These are phyloP conservation scores for Fomes fomentarius DNA, from an alignment of 1,284 basidiomycete species.

Conservation along the genomic window DNA sequence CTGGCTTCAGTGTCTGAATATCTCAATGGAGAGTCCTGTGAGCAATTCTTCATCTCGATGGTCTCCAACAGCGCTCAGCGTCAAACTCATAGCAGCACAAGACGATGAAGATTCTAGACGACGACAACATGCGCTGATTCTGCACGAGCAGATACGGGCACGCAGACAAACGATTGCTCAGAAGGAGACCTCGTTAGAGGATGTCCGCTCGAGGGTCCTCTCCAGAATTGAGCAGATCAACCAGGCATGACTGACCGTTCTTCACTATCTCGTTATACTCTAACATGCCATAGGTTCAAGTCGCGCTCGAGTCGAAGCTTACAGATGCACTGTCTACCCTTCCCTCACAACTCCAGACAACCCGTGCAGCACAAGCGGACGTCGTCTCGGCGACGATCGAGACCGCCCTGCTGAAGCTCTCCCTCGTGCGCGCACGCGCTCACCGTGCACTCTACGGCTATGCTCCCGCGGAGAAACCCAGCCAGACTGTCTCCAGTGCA, in stretches of 20 bases:
- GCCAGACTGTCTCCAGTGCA: conserved; percentile 36
- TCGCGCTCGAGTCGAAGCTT: conserved; percentile 36
- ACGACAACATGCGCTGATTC: not conserved
- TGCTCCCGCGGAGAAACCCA: conserved; percentile 23
- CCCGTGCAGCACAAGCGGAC: conserved; percentile 37
- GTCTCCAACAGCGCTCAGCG: too few relatives aligned
- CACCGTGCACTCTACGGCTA: conserved; percentile 44
- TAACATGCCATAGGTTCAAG: conserved; percentile 34
- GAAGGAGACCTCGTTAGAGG: not conserved
- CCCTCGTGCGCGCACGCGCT: conserved; percentile 44
- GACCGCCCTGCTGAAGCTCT: conserved; percentile 49
- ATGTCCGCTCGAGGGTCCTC: not conserved
- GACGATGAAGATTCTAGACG: not conserved
- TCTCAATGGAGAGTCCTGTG: not conserved
- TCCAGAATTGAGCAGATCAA: not conserved
- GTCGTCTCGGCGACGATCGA: conserved; percentile 48
- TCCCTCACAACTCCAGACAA: conserved; percentile 32
- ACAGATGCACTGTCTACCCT: conserved; percentile 32
- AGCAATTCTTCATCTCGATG: not conserved
- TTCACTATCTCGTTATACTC: not conserved
- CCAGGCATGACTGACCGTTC: not conserved
- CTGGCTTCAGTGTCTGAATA: not conserved
- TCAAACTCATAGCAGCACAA: not conserved
- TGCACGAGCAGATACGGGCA: not conserved
- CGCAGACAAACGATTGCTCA: not conserved